Conservation (phyloP, 192 early-diverging fungal species). For the Endogone sp. region DNA sequence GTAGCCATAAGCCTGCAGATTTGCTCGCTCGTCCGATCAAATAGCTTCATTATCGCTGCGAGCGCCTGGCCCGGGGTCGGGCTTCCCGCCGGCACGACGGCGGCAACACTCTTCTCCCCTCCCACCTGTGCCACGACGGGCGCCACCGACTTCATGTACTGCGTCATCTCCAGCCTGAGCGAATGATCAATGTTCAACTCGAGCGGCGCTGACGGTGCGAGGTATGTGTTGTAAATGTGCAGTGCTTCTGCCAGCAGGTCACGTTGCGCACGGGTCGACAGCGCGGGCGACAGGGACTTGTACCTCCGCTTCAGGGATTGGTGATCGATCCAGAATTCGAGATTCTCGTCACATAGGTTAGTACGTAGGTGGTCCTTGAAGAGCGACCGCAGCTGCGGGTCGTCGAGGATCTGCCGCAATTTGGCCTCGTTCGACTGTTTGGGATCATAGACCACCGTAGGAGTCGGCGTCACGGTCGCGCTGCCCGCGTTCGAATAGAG, state of each 20-base stretch:
- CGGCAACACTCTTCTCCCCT: constrained; percentile 2
- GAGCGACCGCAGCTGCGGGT: constrained; percentile 41
- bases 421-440: constrained; percentile 51
- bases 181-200: constrained; percentile 53
- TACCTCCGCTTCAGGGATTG: constrained; percentile 38
- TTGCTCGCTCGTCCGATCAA: constrained; percentile 60
- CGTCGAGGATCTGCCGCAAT: constrained; percentile 58
- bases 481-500: not conserved
- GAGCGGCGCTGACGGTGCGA: constrained; percentile 33
- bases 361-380: constrained; percentile 63
- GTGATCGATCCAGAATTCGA: constrained; percentile 63
- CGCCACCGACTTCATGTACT: constrained; percentile 41
- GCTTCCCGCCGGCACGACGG: not conserved
- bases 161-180: constrained; percentile 42
- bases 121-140: constrained; percentile 31
- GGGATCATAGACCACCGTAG: constrained; percentile 8
- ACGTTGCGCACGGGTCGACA: constrained; percentile 31
- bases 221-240: constrained; percentile 45
- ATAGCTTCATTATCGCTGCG: constrained; percentile 36
- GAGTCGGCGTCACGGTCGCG: not conserved
- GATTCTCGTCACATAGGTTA: constrained; percentile 72
- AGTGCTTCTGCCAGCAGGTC: constrained; percentile 46
- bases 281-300: constrained; percentile 30
- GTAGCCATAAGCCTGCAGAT: constrained; percentile 71
- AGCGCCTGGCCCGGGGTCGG: not conserved